Evolutionary conservation across 106 monocot species (phyloP).

Genomic region (Allium sativum): DNA sequence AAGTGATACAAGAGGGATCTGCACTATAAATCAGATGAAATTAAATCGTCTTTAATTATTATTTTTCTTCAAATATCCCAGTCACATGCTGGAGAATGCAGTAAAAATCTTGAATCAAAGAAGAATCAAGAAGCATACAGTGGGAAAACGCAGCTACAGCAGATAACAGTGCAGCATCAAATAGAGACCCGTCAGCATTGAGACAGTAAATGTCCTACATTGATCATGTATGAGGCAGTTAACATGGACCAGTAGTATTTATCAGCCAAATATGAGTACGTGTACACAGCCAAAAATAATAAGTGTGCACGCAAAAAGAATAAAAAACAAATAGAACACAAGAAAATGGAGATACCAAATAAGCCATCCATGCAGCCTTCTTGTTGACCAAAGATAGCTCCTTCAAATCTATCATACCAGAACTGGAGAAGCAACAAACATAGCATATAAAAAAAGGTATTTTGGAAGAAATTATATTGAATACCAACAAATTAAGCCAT

Average conservation of each 20-base stretch:
- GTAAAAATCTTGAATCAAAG: background rate
- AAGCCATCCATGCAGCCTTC: conserved; percentile 95
- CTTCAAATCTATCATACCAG: conserved; percentile 76
- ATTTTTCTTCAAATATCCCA: background rate
- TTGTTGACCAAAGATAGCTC: conserved; percentile 78
- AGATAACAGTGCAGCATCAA: conserved; percentile 88
- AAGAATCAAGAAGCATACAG: conserved; percentile 28
- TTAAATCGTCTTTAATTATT: background rate
- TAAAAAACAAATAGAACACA: background rate
- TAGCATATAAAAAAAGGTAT: background rate
- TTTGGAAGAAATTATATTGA: too few species aligned
- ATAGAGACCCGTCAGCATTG: conserved; percentile 96
- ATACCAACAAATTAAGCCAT: too few species aligned
- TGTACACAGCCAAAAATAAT: too few species aligned
- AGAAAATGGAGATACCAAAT: conserved; percentile 39
- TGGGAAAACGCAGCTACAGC: conserved; percentile 79
- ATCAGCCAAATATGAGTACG: too few species aligned
- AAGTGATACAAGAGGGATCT: conserved; percentile 88
- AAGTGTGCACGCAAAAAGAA: background rate
- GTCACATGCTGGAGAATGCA: background rate
- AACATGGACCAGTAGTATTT: too few species aligned
- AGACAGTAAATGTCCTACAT: conserved; percentile 93
- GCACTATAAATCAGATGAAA: conserved; percentile 34
- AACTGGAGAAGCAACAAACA: conserved; percentile 45
- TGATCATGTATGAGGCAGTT: background rate